These are phyloP conservation scores for Nasturtium officinale DNA, from an alignment of 345 rosid species.

Conservation along the genomic window DNA sequence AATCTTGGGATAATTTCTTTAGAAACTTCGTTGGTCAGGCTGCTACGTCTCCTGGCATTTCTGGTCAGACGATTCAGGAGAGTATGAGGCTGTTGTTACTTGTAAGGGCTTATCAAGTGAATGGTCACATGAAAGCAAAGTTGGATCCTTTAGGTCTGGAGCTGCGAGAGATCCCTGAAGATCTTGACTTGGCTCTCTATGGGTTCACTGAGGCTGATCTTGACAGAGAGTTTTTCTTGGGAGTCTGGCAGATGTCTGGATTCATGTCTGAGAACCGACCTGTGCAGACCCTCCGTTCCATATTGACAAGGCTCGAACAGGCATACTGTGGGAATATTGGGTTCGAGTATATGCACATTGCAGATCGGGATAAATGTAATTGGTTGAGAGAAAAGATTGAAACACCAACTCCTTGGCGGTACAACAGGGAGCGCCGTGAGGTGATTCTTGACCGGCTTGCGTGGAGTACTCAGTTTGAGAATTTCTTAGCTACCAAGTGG, in stretches of 20 bases:
- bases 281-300: slow-evolving; percentile 78
- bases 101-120: slow-evolving; percentile 86
- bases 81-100: slow-evolving; percentile 78
- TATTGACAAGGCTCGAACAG: slow-evolving; percentile 76
- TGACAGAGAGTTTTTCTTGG: slow-evolving; percentile 81
- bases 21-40: slow-evolving; percentile 84
- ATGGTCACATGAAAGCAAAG: slow-evolving; percentile 86
- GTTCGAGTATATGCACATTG: slow-evolving; percentile 81
- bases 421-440: slow-evolving; percentile 70
- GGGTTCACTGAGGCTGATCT: slow-evolving; percentile 82
- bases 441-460: slow-evolving; percentile 79
- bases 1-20: slow-evolving; percentile 89
- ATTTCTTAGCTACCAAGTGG: slow-evolving; percentile 87
- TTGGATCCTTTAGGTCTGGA: slow-evolving; percentile 74
- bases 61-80: slow-evolving; percentile 88
- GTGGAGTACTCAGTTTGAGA: slow-evolving; percentile 87
- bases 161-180: slow-evolving; percentile 72
- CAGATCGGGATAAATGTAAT: slow-evolving; percentile 73
- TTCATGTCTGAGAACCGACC: slow-evolving; percentile 87
- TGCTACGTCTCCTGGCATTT: slow-evolving; percentile 70
- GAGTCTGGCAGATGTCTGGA: slow-evolving; percentile 85
- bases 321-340: slow-evolving; percentile 88
- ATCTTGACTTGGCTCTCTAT: slow-evolving; percentile 68
- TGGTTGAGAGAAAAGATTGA: slow-evolving; percentile 90
- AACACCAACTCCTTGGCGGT: slow-evolving; percentile 71